A percentile compares a stretch with the other conserved stretches of the same genome.
Conservation (phyloP, 257 asterid species). For the Fraxinus cuspidata region DNA sequence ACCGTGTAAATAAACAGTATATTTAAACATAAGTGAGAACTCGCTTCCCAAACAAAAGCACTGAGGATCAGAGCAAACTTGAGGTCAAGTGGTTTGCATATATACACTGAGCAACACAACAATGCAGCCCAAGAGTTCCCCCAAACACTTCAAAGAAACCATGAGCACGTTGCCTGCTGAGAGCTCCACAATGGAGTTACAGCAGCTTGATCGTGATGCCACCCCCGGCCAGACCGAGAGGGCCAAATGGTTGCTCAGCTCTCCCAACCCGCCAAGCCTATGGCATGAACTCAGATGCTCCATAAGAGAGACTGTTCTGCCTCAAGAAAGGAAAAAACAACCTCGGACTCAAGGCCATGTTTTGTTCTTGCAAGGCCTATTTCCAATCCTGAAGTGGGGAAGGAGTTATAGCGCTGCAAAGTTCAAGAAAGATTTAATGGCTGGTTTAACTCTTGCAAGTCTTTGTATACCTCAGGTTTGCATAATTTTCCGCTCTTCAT, state of each 20-base stretch:
- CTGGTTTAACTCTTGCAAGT: conserved; percentile 89
- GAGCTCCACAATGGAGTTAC: conserved; percentile 48
- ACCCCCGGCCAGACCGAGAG: conserved; percentile 50
- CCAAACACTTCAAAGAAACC: conserved; percentile 60
- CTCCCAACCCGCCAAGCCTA: conserved; percentile 65
- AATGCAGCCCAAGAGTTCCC: conserved; percentile 38
- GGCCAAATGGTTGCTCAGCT: conserved; percentile 59
- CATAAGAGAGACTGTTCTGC: conserved; percentile 35
- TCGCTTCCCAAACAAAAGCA: too few relatives aligned
- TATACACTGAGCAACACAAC: conserved; percentile 24
- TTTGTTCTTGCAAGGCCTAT: conserved; percentile 50
- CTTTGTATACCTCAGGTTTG: conserved; percentile 86
- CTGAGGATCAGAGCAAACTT: too few relatives aligned
- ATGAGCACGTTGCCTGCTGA: conserved; percentile 33
- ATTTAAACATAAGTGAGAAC: too few relatives aligned
- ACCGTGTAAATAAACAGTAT: too few relatives aligned
- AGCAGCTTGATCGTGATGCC: conserved; percentile 41
- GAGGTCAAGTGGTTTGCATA: conserved; percentile 12
- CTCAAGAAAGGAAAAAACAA: conserved; percentile 31
- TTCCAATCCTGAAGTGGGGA: conserved; percentile 83
- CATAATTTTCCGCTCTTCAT: too few relatives aligned
- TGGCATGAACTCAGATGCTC: conserved; percentile 44
- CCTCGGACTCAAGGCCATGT: conserved; percentile 27
- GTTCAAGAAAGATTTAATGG: conserved; percentile 74
- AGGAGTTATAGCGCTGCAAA: conserved; percentile 52